A percentile compares a stretch with the other conserved stretches of the same genome.
Evolutionary conservation across 2,329 filamentous ascomycete species (phyloP).

Genomic region (Monilinia fructigena): DNA sequence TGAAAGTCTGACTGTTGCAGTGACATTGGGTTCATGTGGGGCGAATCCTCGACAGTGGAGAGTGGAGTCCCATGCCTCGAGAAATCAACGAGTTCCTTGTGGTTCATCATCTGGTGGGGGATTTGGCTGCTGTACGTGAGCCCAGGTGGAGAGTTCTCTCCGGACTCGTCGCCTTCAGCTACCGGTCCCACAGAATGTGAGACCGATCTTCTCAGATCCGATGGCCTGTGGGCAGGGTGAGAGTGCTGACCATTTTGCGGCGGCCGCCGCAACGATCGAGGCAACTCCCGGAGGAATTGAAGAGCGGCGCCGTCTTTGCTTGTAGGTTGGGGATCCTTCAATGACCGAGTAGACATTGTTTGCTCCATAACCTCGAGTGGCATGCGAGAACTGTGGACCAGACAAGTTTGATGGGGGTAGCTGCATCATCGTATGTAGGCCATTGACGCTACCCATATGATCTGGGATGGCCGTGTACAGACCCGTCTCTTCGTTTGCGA

Average conservation of each 20-base stretch:
- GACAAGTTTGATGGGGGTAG: slow-evolving; percentile 82
- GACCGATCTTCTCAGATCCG: slow-evolving; percentile 86
- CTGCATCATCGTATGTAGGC: slow-evolving; percentile 86
- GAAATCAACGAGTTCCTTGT: slow-evolving; percentile 76
- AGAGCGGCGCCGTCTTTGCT: slow-evolving; percentile 90
- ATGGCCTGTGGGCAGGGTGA: slow-evolving; percentile 70
- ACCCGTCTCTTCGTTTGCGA: slow-evolving; percentile 95
- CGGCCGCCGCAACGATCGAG: slow-evolving; percentile 63
- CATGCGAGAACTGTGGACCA: slow-evolving; percentile 74
- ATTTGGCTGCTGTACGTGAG: slow-evolving; percentile 69
- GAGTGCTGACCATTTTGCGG: slow-evolving; percentile 48
- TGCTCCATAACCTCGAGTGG: slow-evolving; percentile 61
- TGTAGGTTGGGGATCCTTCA: slow-evolving; percentile 97
- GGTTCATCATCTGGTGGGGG: slow-evolving; percentile 65
- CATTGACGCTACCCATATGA: slow-evolving; percentile 68
- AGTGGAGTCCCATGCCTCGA: slow-evolving; percentile 91
- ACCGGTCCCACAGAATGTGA: slow-evolving; percentile 83
- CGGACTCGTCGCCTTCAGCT: slow-evolving; percentile 74
- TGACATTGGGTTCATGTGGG: slow-evolving; percentile 67
- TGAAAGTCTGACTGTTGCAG: slow-evolving; percentile 71
- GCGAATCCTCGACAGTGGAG: slow-evolving; percentile 79
- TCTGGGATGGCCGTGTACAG: slow-evolving; percentile 95
- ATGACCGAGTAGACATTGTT: slow-evolving; percentile 93
- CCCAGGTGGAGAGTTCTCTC: slow-evolving; percentile 75
- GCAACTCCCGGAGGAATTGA: slow-evolving; percentile 81